Conservation (phyloP, 768 basidiomycete species). For the Grammothele lineata region DNA sequence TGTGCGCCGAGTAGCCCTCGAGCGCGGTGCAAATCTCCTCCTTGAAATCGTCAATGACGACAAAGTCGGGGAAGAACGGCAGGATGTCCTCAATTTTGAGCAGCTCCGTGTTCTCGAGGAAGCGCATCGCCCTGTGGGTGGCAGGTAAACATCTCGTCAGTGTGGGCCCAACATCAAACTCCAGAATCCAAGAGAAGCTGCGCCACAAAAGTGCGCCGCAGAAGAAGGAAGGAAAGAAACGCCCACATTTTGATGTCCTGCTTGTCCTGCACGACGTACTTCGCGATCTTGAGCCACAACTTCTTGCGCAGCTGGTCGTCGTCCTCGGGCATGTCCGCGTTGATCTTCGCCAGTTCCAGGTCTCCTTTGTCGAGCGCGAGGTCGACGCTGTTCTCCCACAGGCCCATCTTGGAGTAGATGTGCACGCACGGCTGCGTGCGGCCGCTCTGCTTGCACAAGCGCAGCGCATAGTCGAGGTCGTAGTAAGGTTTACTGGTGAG, state of each 20-base stretch:
- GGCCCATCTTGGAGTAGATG: constrained; percentile 96
- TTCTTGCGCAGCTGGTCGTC: constrained; percentile 86
- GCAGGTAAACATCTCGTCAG: background rate
- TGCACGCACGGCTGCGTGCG: constrained; percentile 89
- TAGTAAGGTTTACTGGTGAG: constrained; percentile 86
- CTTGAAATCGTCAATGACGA: constrained; percentile 99
- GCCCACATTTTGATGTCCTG: constrained; percentile 97
- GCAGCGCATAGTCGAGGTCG: constrained; percentile 93
- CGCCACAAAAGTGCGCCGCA: too few species aligned
- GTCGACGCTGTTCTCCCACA: constrained; percentile 96
- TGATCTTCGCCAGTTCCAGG: constrained; percentile 89
- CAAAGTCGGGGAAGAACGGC: constrained; percentile 99
- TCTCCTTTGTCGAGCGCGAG: constrained; percentile 93
- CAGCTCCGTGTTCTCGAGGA: constrained; percentile 90
- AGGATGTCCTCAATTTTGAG: constrained; percentile 98
- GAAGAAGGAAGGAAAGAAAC: background rate
- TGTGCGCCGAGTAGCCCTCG: constrained; percentile 90
- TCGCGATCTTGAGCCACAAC: constrained; percentile 98
- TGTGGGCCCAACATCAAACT: too few species aligned
- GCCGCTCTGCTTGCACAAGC: constrained; percentile 81
- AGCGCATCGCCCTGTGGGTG: constrained; percentile 81
- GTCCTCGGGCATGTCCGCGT: constrained; percentile 90
- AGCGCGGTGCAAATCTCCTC: constrained; percentile 95
- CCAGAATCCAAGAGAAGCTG: too few species aligned
- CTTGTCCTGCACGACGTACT: constrained; percentile 96